Percentiles rank a stretch among this genome's conserved stretches.
phyloP scores from a whole-genome alignment of 805 yeast genomes.

The Grigorovia yakushimaensis region DNA sequence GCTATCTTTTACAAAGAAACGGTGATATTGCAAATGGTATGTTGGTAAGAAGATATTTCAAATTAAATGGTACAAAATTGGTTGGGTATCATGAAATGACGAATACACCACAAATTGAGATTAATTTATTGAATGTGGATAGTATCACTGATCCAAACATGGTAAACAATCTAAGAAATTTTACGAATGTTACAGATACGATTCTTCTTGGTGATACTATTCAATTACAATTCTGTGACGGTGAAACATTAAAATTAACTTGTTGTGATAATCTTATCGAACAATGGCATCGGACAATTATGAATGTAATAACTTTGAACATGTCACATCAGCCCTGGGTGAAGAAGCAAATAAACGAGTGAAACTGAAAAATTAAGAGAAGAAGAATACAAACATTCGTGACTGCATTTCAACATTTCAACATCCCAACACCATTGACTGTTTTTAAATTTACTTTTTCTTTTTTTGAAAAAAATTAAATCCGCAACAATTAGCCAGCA shows the following conservation, averaged over 20 bases:
- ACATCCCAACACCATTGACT: not conserved
- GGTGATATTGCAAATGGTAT: slow-evolving; percentile 59
- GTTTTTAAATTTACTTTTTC: no score
- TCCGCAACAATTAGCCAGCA: not conserved
- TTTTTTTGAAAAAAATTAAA: no score
- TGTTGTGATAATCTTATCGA: slow-evolving; percentile 44
- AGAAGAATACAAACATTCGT: slow-evolving; percentile 8
- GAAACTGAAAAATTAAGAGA: not conserved
- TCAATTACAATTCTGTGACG: slow-evolving; percentile 64
- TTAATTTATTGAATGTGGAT: slow-evolving; percentile 62
- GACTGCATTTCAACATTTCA: not conserved
- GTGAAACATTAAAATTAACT: slow-evolving; percentile 72
- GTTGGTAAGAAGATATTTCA: slow-evolving; percentile 57
- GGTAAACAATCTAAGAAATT: slow-evolving; percentile 37
- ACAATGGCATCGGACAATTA: slow-evolving; percentile 53
- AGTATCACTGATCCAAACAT: slow-evolving; percentile 29
- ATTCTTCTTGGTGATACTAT: slow-evolving; percentile 62
- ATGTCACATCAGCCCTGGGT: slow-evolving; percentile 58
- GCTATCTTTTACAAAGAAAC: slow-evolving; percentile 78
- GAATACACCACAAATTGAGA: slow-evolving; percentile 59
- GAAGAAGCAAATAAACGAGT: slow-evolving; percentile 26
- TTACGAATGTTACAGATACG: slow-evolving; percentile 46
- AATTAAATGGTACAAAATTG: slow-evolving; percentile 56
- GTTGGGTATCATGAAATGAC: slow-evolving; percentile 67
- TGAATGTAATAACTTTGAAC: slow-evolving; percentile 45